These are phyloP conservation scores for Paramecium biaurelia DNA, from an alignment of 73 alveolate genomes.

Conservation along the genomic window DNA sequence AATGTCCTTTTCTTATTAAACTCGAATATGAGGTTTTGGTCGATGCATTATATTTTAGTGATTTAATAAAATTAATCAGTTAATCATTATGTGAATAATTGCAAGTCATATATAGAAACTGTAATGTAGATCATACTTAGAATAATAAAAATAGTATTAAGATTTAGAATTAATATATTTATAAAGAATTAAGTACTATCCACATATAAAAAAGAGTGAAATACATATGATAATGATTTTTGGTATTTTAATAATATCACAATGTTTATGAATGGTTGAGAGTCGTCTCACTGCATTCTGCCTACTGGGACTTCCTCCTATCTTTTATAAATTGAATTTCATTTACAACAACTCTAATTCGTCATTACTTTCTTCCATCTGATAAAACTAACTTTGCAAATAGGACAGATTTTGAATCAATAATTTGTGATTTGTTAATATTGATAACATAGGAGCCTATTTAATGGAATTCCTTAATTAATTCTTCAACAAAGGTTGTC, in stretches of 20 bases:
- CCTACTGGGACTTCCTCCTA: background rate
- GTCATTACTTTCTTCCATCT: background rate
- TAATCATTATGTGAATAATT: background rate
- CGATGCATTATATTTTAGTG: background rate
- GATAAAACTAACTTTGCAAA: background rate
- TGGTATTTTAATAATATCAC: background rate
- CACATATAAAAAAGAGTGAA: background rate
- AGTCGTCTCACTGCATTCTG: conserved; percentile 24
- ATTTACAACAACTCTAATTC: background rate
- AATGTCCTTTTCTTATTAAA: background rate
- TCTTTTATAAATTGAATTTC: background rate
- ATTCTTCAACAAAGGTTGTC: background rate
- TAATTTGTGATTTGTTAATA: background rate
- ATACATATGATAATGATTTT: background rate
- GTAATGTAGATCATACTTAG: background rate
- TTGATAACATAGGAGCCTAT: background rate
- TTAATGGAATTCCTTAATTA: background rate
- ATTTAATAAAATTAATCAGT: background rate
- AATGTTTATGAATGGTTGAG: background rate
- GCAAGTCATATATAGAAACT: background rate
- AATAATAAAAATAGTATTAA: background rate
- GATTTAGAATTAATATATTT: background rate
- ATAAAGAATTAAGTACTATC: background rate
- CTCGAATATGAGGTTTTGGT: background rate
- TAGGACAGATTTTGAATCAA: background rate